Base-by-base conservation (phyloP, 495 filamentous ascomycete genomes). In the Poronia punctata region DNA sequence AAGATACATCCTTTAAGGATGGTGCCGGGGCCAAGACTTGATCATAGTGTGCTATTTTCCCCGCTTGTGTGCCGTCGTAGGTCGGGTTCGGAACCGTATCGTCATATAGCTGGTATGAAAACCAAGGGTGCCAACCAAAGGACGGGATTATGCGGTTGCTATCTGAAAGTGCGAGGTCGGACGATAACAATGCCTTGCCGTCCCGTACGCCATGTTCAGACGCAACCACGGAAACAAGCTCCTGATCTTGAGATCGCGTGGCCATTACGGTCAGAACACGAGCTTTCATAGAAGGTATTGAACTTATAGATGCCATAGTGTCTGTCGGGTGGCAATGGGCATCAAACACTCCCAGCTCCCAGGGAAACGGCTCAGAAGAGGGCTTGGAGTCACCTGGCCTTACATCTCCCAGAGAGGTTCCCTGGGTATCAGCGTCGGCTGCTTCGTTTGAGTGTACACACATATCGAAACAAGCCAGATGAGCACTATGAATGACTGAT, bases 91-190 rank as follows among this genome's bases (percentile, higher is more conserved):
- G 47, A 21, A 52, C 54, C 8, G 53, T 48, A 48, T 87, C 82
- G 52, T 88, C 79, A 48, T 78, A 77, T 40, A 95, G 75, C 46
- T 93, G 83, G 56, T 98, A 73, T 1, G 90, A 92, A 62, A 97
- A 98, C 92, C 92, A 98, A 1, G 93, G 93, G 60, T 98, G 92
- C 88, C 90, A 95, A n/a, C 92, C 92, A 65, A 95, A 98, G 20
- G 80, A 81, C 0, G 92, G 90, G 1, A 96, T 45, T 9, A 95
- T 53, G 54, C 48, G 38, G 26, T 39, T 28, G 36, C 50, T 28
- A 22, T 36, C 34, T n/a, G 38, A 38, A 26, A 27, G 20, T 12
- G 37, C 11, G 15, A 12, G 18, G 17, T 12, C 53, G 20, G 23
- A 26, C 30, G 15, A 43, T 22, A 17, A 57, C 21, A 9, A 29